phyloP scores from a whole-genome alignment of 805 yeast genomes.

The Saccharomycopsis fibuligera region DNA sequence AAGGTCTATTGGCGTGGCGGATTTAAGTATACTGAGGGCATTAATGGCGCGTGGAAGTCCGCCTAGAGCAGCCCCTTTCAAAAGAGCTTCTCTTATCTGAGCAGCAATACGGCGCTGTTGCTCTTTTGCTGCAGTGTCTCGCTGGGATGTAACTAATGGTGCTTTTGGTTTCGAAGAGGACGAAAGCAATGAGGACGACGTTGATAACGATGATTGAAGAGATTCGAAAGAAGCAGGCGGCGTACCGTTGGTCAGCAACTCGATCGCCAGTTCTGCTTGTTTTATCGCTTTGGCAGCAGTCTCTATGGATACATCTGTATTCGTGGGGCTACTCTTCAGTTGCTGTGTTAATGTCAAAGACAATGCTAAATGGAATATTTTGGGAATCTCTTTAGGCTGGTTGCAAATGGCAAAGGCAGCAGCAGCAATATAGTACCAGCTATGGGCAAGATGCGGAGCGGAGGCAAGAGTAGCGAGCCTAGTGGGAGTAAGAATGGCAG shows the following conservation, averaged over 20 bases:
- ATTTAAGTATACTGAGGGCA: conserved; percentile 57
- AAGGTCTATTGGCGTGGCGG: conserved; percentile 53
- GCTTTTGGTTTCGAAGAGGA: too few relatives aligned
- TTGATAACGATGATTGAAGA: too few relatives aligned
- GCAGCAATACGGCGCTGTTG: conserved; percentile 34
- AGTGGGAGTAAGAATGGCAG: conserved; percentile 51
- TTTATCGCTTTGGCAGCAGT: conserved; percentile 21
- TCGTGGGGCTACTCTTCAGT: too few relatives aligned
- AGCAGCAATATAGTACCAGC: conserved; percentile 78
- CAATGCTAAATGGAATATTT: conserved; percentile 63
- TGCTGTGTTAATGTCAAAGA: conserved; percentile 17
- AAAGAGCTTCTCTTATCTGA: conserved; percentile 66
- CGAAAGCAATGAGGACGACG: too few relatives aligned
- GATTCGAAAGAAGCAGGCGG: conserved; percentile 17
- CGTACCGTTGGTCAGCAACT: conserved; percentile 13
- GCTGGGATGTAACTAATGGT: too few relatives aligned
- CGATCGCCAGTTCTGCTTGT: neutral
- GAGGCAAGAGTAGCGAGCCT: conserved; percentile 47
- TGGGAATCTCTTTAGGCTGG: conserved; percentile 74
- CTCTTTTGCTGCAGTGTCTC: conserved; percentile 15
- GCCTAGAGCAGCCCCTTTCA: conserved; percentile 71
- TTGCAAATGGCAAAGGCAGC: conserved; percentile 78
- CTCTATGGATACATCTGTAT: neutral
- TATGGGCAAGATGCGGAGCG: conserved; percentile 46
- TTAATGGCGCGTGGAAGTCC: conserved; percentile 87